Evolutionary conservation across 139 green algal species (phyloP).

Genomic region (Closterium sp.): DNA sequence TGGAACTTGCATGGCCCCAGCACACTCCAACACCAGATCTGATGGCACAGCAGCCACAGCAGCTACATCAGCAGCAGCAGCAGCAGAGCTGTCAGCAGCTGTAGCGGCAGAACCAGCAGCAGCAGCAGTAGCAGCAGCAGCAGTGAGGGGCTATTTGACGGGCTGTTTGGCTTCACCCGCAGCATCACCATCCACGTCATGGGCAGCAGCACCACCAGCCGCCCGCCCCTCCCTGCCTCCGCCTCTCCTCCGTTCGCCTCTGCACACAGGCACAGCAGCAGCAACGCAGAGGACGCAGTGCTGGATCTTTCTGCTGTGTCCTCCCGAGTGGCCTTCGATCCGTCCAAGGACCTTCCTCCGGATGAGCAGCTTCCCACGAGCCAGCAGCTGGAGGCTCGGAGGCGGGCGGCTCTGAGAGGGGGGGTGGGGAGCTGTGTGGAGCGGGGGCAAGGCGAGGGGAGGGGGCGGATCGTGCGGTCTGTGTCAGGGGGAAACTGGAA

Average conservation of each 20-base stretch:
- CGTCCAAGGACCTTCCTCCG: background rate
- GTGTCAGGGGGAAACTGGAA: background rate
- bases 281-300: background rate
- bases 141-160: background rate
- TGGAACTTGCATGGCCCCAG: too few relatives aligned
- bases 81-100: too few relatives aligned
- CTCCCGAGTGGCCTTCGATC: background rate
- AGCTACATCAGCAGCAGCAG: too few relatives aligned
- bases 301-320: background rate
- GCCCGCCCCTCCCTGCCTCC: background rate
- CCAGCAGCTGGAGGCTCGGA: background rate
- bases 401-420: background rate
- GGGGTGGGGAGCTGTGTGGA: background rate
- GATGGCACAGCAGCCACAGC: too few relatives aligned
- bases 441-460: background rate
- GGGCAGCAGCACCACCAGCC: background rate
- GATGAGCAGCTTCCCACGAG: background rate
- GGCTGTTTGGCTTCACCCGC: background rate
- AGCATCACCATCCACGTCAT: background rate
- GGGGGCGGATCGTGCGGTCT: background rate
- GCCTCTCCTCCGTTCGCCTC: background rate
- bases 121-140: background rate
- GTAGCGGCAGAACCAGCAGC: too few relatives aligned
- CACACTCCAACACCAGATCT: too few relatives aligned
- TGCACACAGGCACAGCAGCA: background rate